These are phyloP conservation scores for Lactifluus subvellereus DNA, from an alignment of 768 basidiomycete species.

Conservation along the genomic window DNA sequence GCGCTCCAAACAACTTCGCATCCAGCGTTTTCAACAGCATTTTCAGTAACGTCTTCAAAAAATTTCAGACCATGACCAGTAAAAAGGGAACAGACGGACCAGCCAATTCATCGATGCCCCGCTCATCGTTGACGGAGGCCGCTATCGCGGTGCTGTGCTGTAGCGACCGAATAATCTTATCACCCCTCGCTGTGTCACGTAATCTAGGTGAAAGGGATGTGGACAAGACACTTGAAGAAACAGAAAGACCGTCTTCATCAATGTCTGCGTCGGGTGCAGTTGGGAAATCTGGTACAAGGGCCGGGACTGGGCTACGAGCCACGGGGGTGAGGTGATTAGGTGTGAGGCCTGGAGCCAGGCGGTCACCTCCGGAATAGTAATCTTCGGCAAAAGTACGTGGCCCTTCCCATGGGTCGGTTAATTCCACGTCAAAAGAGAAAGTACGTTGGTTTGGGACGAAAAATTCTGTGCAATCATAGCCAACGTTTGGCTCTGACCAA, in stretches of 20 bases:
- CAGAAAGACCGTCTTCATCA: background rate
- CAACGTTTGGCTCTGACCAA: background rate
- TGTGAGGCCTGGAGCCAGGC: conserved; percentile 14
- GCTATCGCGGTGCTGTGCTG: background rate
- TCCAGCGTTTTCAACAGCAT: background rate
- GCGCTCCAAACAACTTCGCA: background rate
- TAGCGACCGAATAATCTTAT: background rate
- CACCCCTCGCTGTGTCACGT: background rate
- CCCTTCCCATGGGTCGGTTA: conserved; percentile 39
- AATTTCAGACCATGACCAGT: conserved; percentile 1
- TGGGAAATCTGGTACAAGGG: background rate
- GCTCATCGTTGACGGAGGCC: background rate
- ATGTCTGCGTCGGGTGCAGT: background rate
- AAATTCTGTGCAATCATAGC: conserved; percentile 1
- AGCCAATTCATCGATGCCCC: background rate
- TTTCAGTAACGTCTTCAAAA: background rate
- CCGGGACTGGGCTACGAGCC: conserved; percentile 3
- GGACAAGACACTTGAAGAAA: conserved; percentile 7
- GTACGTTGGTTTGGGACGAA: conserved; percentile 1
- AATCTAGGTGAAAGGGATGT: background rate
- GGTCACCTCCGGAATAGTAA: conserved; percentile 42
- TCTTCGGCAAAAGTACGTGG: conserved; percentile 39
- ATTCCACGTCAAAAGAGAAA: conserved; percentile 25
- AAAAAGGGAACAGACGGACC: background rate
- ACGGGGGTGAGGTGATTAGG: conserved; percentile 23